A percentile compares a stretch with the other conserved stretches of the same genome.
Conservation (phyloP, 129 eudicot genomes). For the Artemisia annua region DNA sequence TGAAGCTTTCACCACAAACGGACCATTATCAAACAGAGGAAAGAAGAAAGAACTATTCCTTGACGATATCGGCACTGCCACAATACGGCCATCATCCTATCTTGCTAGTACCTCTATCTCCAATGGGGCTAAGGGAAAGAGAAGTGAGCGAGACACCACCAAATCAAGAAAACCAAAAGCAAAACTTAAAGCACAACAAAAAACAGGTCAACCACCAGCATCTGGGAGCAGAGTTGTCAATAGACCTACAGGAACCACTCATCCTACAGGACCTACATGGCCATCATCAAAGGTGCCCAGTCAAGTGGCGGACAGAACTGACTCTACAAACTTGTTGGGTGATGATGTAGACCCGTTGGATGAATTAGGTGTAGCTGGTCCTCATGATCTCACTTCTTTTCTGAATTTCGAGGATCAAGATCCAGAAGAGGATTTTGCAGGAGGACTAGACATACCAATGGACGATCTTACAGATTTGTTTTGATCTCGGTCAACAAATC, state of each 20-base stretch:
- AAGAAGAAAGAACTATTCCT: slow-evolving; percentile 72
- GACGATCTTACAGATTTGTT: slow-evolving; percentile 74
- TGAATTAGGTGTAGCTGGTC: slow-evolving; percentile 52
- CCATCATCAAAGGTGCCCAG: slow-evolving; percentile 39
- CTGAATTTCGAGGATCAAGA: slow-evolving; percentile 64
- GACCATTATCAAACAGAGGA: slow-evolving; percentile 68
- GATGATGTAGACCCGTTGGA: slow-evolving; percentile 58
- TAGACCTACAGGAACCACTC: slow-evolving; percentile 34
- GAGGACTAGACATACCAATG: slow-evolving; percentile 79
- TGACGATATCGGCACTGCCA: slow-evolving; percentile 43
- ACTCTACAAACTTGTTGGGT: slow-evolving; percentile 25
- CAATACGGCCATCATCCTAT: slow-evolving; percentile 7
- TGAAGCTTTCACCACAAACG: slow-evolving; percentile 53
- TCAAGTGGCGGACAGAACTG: slow-evolving; percentile 28
- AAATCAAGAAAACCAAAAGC: slow-evolving; percentile 71
- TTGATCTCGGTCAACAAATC: slow-evolving; percentile 32
- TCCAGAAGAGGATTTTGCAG: slow-evolving; percentile 51
- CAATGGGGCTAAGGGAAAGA: slow-evolving; percentile 63
- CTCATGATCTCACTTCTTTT: slow-evolving; percentile 61
- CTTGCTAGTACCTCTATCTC: slow-evolving; percentile 17
- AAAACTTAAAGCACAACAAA: slow-evolving; percentile 75
- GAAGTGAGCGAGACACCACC: slow-evolving; percentile 49
- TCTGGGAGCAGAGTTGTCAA: slow-evolving; percentile 30
- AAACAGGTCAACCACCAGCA: slow-evolving; percentile 51
- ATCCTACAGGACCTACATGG: slow-evolving; percentile 41